Evolutionary conservation across 1,139 yeast species (phyloP).

Genomic region (Sugiyamaella neomexicana): DNA sequence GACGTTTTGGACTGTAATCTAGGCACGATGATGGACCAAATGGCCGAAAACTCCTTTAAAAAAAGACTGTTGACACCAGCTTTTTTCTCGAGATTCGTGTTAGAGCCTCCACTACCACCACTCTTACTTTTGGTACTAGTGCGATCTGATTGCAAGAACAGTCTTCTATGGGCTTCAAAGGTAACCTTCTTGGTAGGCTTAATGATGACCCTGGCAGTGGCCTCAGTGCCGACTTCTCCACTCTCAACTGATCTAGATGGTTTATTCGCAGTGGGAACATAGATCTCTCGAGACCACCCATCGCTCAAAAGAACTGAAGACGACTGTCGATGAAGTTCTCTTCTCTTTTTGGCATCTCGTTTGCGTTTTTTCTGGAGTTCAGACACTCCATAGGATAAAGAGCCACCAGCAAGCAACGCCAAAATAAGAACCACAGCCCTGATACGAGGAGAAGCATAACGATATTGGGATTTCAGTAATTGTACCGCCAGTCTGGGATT

Average conservation of each 20-base stretch:
- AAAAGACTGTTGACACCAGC: slow-evolving; percentile 56
- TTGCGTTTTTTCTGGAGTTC: slow-evolving; percentile 10
- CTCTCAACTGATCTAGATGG: background rate
- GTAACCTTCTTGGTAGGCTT: slow-evolving; percentile 60
- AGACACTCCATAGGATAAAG: slow-evolving; percentile 11
- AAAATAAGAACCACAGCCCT: slow-evolving; percentile 9
- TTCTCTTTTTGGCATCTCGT: slow-evolving; percentile 14
- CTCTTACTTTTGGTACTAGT: slow-evolving; percentile 39
- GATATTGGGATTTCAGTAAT: slow-evolving; percentile 8
- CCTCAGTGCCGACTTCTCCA: slow-evolving; percentile 12
- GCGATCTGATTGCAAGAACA: slow-evolving; percentile 53
- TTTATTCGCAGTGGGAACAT: slow-evolving; percentile 46
- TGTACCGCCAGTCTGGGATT: slow-evolving; percentile 11
- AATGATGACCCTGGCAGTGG: slow-evolving; percentile 50
- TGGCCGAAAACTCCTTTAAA: slow-evolving; percentile 68
- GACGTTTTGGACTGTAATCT: slow-evolving; percentile 67
- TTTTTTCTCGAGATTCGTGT: slow-evolving; percentile 32
- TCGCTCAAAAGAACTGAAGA: slow-evolving; percentile 33
- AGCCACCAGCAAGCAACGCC: slow-evolving; percentile 5
- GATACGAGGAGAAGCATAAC: slow-evolving; percentile 3
- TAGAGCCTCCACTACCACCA: background rate
- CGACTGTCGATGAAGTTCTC: slow-evolving; percentile 32
- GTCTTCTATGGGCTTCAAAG: slow-evolving; percentile 68
- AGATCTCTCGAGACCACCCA: slow-evolving; percentile 37
- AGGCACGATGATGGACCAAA: slow-evolving; percentile 83